Evolutionary conservation across 176 grass and related monocot species (phyloP).

Genomic region (Phragmites australis): DNA sequence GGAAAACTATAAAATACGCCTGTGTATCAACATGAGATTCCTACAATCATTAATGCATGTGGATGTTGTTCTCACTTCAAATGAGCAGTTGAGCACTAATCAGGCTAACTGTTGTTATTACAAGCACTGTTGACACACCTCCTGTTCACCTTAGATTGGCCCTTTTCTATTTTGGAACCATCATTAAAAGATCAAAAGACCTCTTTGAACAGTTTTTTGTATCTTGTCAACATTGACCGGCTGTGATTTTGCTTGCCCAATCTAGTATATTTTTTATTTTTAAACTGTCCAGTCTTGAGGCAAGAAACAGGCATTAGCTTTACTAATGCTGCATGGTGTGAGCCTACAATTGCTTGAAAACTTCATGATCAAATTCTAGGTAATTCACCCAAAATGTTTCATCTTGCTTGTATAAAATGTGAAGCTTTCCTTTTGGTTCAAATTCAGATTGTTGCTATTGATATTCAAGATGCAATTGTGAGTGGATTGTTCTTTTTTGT

Average conservation of each 20-base stretch:
- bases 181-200: not conserved
- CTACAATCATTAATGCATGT: conserved; percentile 3
- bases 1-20: conserved; percentile 6
- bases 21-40: not conserved
- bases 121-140: not conserved
- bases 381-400: conserved; percentile 8
- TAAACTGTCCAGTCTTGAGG: conserved; percentile 1
- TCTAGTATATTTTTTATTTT: conserved; percentile 29
- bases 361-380: not conserved
- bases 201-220: not conserved
- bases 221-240: not conserved
- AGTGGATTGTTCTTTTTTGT: not conserved
- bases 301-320: not conserved
- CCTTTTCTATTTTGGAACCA: conserved; percentile 14
- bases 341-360: conserved; percentile 6
- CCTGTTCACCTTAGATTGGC: not conserved
- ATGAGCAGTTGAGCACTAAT: not conserved
- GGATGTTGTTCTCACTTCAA: conserved; percentile 21
- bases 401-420: conserved; percentile 7
- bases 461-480: not conserved
- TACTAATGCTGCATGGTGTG: not conserved
- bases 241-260: conserved; percentile 4
- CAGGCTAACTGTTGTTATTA: conserved; percentile 17
- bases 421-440: conserved; percentile 10
- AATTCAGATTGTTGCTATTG: not conserved